These are phyloP conservation scores for Ascosphaera aggregata DNA, from an alignment of 2,329 filamentous ascomycete genomes.

Conservation along the genomic window DNA sequence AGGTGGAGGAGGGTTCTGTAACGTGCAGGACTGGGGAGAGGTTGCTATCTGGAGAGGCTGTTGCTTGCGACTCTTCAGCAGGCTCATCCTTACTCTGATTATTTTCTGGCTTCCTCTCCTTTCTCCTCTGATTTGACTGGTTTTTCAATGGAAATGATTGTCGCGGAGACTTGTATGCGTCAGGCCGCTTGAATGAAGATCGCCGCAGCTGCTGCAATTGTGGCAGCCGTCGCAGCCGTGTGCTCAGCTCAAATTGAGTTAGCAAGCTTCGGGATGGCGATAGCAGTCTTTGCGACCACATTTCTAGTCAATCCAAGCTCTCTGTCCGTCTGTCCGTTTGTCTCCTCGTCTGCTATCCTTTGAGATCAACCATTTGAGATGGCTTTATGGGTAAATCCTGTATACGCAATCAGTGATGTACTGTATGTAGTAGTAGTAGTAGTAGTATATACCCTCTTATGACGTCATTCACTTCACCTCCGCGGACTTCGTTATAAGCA, in stretches of 20 bases:
- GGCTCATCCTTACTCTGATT: not conserved
- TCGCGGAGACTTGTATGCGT: not conserved
- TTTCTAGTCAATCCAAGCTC: not conserved
- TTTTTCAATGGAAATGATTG: not conserved
- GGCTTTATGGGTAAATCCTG: too few relatives aligned
- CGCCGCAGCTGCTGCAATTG: too few relatives aligned
- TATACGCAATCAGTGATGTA: too few relatives aligned
- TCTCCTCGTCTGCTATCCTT: too few relatives aligned
- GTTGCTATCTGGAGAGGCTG: not conserved
- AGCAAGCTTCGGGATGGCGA: not conserved
- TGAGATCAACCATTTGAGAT: too few relatives aligned
- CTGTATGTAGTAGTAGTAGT: too few relatives aligned
- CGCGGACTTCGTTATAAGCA: too few relatives aligned
- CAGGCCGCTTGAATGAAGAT: not conserved
- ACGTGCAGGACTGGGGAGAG: constrained; percentile 17
- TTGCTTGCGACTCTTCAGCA: not conserved
- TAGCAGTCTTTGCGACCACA: not conserved
- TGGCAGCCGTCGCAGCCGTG: not conserved
- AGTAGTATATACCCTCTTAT: too few relatives aligned
- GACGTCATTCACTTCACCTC: too few relatives aligned
- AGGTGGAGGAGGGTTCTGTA: constrained; percentile 22
- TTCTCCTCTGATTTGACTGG: not conserved
- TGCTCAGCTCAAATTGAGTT: not conserved
- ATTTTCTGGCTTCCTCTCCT: not conserved
- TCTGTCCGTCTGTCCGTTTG: too few relatives aligned